These are phyloP conservation scores for Abelmoschus esculentus DNA, from an alignment of 345 rosid genomes.

Conservation along the genomic window DNA sequence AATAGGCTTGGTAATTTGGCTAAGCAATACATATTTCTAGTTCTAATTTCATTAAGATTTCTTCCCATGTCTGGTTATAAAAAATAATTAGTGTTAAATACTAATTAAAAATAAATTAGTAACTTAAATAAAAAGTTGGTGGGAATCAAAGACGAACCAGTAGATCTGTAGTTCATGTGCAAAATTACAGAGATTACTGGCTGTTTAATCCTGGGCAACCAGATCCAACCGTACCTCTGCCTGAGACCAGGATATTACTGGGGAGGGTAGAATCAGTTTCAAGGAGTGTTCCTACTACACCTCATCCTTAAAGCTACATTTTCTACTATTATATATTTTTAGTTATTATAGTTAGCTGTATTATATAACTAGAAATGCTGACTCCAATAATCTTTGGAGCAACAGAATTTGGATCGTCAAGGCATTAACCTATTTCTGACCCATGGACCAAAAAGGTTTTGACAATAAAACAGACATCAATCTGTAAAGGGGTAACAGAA, in stretches of 20 bases:
- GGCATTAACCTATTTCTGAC: not conserved
- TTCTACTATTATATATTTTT: not conserved
- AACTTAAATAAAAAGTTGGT: constrained; percentile 1
- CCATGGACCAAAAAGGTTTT: not conserved
- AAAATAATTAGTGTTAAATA: not conserved
- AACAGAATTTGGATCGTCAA: not conserved
- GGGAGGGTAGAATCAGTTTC: not conserved
- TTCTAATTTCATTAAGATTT: not conserved
- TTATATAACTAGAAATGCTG: not conserved
- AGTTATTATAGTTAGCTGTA: not conserved
- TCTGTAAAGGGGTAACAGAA: not conserved
- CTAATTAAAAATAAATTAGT: not conserved
- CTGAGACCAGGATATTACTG: not conserved
- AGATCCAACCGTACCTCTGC: not conserved
- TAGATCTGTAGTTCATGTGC: not conserved
- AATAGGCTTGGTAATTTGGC: not conserved
- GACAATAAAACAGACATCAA: not conserved
- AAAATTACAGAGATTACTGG: not conserved
- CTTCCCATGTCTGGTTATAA: not conserved
- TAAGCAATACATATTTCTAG: not conserved
- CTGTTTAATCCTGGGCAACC: not conserved
- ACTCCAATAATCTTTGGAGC: not conserved
- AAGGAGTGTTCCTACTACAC: not conserved
- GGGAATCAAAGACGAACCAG: not conserved
- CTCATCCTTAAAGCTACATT: not conserved